These are phyloP conservation scores for Pisolithus marmoratus DNA, from an alignment of 768 basidiomycete genomes.

Conservation along the genomic window DNA sequence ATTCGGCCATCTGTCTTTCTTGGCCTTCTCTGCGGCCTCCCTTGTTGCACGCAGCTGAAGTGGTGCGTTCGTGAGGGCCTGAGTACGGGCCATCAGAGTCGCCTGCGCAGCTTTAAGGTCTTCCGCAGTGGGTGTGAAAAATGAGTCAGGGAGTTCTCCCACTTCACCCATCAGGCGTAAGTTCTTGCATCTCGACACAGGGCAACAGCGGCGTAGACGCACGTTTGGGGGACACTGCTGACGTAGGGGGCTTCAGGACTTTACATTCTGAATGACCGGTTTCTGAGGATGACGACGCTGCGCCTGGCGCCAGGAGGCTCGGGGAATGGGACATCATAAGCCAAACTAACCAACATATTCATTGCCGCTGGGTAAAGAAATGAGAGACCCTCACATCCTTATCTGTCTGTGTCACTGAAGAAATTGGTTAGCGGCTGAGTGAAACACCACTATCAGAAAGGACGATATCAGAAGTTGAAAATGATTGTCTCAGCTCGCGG, in stretches of 20 bases:
- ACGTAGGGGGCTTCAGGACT: constrained; percentile 41
- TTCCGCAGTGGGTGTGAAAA: constrained; percentile 64
- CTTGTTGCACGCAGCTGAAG: constrained; percentile 58
- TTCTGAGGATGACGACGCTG: neutral
- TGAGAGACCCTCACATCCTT: neutral
- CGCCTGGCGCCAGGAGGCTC: neutral
- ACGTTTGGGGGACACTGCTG: constrained; percentile 28
- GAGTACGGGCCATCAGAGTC: constrained; percentile 53
- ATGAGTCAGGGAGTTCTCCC: constrained; percentile 63
- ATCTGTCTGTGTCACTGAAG: neutral
- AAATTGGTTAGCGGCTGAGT: constrained; percentile 4
- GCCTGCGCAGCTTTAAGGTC: constrained; percentile 69
- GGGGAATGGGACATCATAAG: neutral
- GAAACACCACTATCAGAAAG: neutral
- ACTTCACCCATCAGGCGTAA: constrained; percentile 13
- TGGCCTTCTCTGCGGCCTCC: constrained; percentile 56
- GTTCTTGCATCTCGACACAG: neutral
- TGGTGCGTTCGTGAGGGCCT: constrained; percentile 63
- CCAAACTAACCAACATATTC: too few species aligned
- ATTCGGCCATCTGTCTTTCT: constrained; percentile 65
- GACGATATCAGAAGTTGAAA: constrained; percentile 40
- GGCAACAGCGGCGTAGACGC: constrained; percentile 17
- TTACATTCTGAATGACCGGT: constrained; percentile 32
- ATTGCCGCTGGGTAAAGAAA: neutral
- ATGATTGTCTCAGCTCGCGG: constrained; percentile 69